Evolutionary conservation across 2,329 filamentous ascomycete genomes (phyloP).

Genomic region (Pseudogymnoascus sp.): DNA sequence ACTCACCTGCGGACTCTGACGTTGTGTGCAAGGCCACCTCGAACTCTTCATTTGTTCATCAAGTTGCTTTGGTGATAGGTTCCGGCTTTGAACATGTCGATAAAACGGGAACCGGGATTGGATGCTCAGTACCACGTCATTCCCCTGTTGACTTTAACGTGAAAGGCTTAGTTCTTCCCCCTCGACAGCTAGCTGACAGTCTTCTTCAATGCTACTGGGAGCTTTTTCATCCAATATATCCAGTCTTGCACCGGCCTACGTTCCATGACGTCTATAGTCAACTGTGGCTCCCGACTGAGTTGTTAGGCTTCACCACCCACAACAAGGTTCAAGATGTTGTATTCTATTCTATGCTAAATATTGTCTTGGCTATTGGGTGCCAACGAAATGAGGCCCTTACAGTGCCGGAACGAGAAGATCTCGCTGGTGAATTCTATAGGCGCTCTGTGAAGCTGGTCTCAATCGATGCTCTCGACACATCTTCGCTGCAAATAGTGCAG

Average conservation of each 20-base stretch:
- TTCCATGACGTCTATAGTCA: slow-evolving; percentile 13
- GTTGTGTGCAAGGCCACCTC: background rate
- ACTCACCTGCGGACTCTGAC: background rate
- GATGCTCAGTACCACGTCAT: background rate
- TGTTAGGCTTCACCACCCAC: background rate
- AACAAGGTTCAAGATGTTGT: slow-evolving; percentile 12
- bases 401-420: slow-evolving; percentile 4
- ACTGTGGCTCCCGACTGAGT: slow-evolving; percentile 13
- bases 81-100: background rate
- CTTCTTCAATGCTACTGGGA: slow-evolving; percentile 19
- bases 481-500: slow-evolving; percentile 25
- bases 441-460: slow-evolving; percentile 23
- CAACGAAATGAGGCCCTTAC: slow-evolving; percentile 18
- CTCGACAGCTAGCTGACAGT: slow-evolving; percentile 17
- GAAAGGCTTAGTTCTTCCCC: slow-evolving; percentile 14
- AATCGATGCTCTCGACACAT: slow-evolving; percentile 24
- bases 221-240: slow-evolving; percentile 19
- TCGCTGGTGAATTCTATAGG: slow-evolving; percentile 25
- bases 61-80: background rate
- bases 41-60: background rate
- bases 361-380: slow-evolving; percentile 27
- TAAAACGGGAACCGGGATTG: background rate
- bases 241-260: slow-evolving; percentile 16
- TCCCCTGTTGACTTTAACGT: slow-evolving; percentile 1
- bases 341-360: slow-evolving; percentile 25